These are phyloP conservation scores for Claviceps cyperi DNA, from an alignment of 2,329 filamentous ascomycete genomes.

Conservation along the genomic window DNA sequence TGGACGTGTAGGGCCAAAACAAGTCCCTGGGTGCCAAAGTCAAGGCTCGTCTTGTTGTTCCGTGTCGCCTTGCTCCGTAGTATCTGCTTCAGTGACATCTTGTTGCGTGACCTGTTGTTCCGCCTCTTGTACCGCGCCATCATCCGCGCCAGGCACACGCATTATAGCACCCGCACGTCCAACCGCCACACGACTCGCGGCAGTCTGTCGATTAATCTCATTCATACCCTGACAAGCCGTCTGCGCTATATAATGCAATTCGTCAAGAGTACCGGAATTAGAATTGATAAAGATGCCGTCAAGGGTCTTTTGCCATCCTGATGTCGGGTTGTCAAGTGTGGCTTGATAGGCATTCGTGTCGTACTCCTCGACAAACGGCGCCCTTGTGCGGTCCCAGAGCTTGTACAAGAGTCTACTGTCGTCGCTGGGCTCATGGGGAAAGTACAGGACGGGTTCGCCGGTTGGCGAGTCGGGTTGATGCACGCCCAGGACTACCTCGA, in stretches of 20 bases:
- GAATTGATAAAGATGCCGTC: conserved; percentile 30
- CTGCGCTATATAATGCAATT: conserved; percentile 29
- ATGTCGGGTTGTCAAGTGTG: conserved; percentile 25
- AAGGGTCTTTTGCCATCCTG: conserved; percentile 27
- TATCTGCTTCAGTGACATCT: too few species aligned
- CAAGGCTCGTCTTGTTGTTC: too few species aligned
- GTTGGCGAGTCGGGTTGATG: conserved; percentile 21
- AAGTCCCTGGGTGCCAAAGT: too few species aligned
- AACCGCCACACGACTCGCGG: conserved; percentile 15
- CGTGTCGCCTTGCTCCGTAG: too few species aligned
- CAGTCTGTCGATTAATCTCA: conserved; percentile 22
- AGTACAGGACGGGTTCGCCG: conserved; percentile 21
- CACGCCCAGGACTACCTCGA: conserved; percentile 28
- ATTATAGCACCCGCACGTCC: conserved; percentile 19
- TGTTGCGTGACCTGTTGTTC: neutral
- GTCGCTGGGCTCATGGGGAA: conserved; percentile 14
- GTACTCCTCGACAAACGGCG: conserved; percentile 18
- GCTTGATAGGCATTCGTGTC: conserved; percentile 22
- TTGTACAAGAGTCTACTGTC: conserved; percentile 14
- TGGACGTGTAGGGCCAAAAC: too few species aligned
- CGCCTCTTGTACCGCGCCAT: conserved; percentile 4
- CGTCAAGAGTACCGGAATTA: conserved; percentile 28
- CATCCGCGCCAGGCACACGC: conserved; percentile 3
- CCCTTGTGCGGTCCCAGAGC: conserved; percentile 14
- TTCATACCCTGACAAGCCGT: conserved; percentile 29